phyloP scores from a whole-genome alignment of 2,329 filamentous ascomycete species.

The Raffaelea deltoideospora region DNA sequence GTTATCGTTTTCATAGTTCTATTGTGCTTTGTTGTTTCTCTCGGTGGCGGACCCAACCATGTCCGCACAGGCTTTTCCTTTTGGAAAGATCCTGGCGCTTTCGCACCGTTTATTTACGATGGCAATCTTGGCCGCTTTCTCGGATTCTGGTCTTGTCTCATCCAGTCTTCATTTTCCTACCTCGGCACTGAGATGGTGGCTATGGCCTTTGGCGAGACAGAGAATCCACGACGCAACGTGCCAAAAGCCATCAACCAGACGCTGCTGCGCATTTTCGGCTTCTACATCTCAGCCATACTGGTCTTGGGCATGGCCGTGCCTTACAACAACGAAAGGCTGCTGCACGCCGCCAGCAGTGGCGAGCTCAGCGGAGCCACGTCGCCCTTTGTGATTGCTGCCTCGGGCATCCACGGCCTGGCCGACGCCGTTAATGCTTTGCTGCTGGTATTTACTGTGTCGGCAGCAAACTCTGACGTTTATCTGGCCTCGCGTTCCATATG shows the following conservation, averaged over 20 bases:
- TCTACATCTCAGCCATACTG: conserved; percentile 50
- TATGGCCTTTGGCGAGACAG: conserved; percentile 52
- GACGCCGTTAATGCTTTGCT: conserved; percentile 45
- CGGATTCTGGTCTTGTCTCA: conserved; percentile 8
- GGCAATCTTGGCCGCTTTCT: conserved; percentile 21
- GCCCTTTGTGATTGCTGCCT: conserved; percentile 30
- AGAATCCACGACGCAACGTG: conserved; percentile 50
- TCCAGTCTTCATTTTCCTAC: conserved; percentile 22
- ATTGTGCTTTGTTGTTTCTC: conserved; percentile 36
- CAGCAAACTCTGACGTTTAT: conserved; percentile 43
- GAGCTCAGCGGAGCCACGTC: conserved; percentile 31
- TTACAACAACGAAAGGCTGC: conserved; percentile 32
- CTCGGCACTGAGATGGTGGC: conserved; percentile 45
- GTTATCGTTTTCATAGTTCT: conserved; percentile 33
- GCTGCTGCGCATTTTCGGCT: conserved; percentile 52
- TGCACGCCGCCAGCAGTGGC: conserved; percentile 21
- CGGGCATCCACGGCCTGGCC: conserved; percentile 32
- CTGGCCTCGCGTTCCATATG: conserved; percentile 22
- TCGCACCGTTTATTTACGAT: conserved; percentile 17
- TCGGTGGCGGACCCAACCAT: conserved; percentile 36
- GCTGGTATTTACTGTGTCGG: conserved; percentile 39
- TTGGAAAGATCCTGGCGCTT: conserved; percentile 26
- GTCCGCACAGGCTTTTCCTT: conserved; percentile 25
- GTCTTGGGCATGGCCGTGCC: conserved; percentile 52
- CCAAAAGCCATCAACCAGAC: conserved; percentile 52